Conservation (phyloP, 2,329 filamentous ascomycete species). For the Cytospora chrysosperma region DNA sequence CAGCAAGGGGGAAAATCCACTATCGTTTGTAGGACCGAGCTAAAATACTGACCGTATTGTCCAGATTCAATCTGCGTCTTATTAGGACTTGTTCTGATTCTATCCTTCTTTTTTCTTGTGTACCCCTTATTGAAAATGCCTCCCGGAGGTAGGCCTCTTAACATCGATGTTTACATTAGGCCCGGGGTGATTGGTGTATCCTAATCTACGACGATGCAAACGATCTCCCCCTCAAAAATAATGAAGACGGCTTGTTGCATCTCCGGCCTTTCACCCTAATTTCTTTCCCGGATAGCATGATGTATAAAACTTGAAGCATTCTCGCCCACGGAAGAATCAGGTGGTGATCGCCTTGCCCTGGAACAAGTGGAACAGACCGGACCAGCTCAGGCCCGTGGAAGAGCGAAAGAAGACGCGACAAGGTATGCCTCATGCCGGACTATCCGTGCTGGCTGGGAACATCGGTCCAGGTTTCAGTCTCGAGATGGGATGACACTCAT, state of each 20-base stretch:
- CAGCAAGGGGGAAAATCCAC: constrained; percentile 1
- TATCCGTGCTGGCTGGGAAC: background rate
- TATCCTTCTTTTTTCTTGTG: background rate
- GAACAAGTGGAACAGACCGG: too few species aligned
- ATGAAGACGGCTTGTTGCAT: too few species aligned
- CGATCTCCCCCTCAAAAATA: too few species aligned
- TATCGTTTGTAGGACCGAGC: constrained; percentile 5
- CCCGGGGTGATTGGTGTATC: too few species aligned
- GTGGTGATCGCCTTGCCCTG: too few species aligned
- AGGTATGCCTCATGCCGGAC: background rate
- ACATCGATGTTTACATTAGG: too few species aligned
- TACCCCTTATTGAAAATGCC: background rate
- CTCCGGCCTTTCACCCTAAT: too few species aligned
- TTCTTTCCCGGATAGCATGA: too few species aligned
- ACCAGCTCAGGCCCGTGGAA: background rate
- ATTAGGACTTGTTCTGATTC: background rate
- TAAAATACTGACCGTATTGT: background rate
- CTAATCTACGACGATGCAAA: background rate
- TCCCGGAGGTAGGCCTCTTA: background rate
- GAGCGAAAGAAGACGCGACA: background rate
- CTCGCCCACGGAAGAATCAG: too few species aligned
- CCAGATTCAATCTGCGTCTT: background rate
- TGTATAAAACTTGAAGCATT: too few species aligned
- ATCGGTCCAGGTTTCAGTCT: background rate
- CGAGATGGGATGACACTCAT: background rate